Base-by-base conservation (phyloP, 176 grass and related monocot genomes). In the Rhynchospora pubera region DNA sequence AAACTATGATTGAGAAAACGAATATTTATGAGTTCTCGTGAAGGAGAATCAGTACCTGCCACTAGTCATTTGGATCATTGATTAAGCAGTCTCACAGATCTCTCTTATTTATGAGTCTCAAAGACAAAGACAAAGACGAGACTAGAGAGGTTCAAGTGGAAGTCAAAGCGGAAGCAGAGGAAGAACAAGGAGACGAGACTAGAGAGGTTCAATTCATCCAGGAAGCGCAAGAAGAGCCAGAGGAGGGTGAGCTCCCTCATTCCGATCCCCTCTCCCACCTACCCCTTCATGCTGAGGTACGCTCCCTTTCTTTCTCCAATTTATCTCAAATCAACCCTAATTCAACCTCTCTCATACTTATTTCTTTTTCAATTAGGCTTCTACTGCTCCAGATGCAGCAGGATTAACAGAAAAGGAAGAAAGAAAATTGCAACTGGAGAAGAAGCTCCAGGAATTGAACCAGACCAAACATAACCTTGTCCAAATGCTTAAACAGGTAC, bases 401-500 rank as follows among this genome's bases (percentile, higher is more conserved):
- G n/a, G 65, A 26, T 18, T 39, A 52, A 51, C 60, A 61, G 82
- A 69, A 19, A 86, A 56, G 30, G 85, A 91, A 42, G 82, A 91
- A 65, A 89, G 77, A 70, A 95, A 94, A 73, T 86, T 3, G 65
- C 88, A 93, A 46, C 63, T 98, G 74, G 90, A 87, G 21, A 90
- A 91, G 39, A 93, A 94, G 52, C 85, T 98, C 43, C 89, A 90
- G 9, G 69, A 78, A 12, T 67, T 98, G 60, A 95, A 93, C 43
- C 90, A 91, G 84, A 98, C 94, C 77, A 95, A 98, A 39, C 96
- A 98, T 28, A 90, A 94, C 68, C 96, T 98, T 58, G 96, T 98
- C 55, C 96, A 95, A 89, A 94, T 98, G 96, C 82, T 98, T 80
- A 98, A 98, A 89, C 96, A 95, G 90, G 95, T 98, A 91, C 81